Conservation (phyloP, 768 basidiomycete genomes). For the Amanita pseudoporphyria region DNA sequence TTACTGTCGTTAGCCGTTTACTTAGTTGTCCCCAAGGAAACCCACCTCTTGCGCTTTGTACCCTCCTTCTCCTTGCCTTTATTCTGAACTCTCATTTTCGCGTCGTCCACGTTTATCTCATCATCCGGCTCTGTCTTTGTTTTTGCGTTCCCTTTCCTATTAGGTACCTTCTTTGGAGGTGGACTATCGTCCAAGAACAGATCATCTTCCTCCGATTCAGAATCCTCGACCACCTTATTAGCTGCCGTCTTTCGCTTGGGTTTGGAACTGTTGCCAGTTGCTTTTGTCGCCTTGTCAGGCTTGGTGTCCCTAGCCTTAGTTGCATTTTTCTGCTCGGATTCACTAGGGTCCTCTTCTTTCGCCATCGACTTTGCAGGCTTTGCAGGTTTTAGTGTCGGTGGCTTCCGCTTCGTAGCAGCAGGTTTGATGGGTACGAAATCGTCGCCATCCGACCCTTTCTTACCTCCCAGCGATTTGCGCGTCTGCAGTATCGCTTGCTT, state of each 20-base stretch:
- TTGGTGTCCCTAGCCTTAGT: conserved; percentile 15
- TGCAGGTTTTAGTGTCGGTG: conserved; percentile 19
- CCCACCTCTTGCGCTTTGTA: conserved; percentile 64
- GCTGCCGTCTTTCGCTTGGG: conserved; percentile 14
- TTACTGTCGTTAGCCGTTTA: conserved; percentile 2
- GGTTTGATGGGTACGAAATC: conserved; percentile 42
- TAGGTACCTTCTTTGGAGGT: conserved; percentile 12
- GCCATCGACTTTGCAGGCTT: conserved; percentile 21
- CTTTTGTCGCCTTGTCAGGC: conserved; percentile 11
- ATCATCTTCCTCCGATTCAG: conserved; percentile 15
- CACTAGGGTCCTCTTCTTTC: conserved; percentile 10
- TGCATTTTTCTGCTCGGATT: conserved; percentile 15
- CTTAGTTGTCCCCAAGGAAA: background rate
- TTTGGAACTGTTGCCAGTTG: conserved; percentile 7
- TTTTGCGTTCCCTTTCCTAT: conserved; percentile 22
- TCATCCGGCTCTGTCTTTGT: conserved; percentile 14
- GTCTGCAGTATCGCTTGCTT: conserved; percentile 39
- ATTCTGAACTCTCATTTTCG: conserved; percentile 16
- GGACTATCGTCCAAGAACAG: conserved; percentile 6
- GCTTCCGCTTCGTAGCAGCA: conserved; percentile 30
- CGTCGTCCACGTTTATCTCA: conserved; percentile 18
- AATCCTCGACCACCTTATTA: conserved; percentile 5
- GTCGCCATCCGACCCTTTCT: conserved; percentile 29
- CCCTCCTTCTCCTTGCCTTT: conserved; percentile 17
- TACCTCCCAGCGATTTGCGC: conserved; percentile 36